Base-by-base conservation (phyloP, 148 eudicot genomes). In the Talinum fruticosum region DNA sequence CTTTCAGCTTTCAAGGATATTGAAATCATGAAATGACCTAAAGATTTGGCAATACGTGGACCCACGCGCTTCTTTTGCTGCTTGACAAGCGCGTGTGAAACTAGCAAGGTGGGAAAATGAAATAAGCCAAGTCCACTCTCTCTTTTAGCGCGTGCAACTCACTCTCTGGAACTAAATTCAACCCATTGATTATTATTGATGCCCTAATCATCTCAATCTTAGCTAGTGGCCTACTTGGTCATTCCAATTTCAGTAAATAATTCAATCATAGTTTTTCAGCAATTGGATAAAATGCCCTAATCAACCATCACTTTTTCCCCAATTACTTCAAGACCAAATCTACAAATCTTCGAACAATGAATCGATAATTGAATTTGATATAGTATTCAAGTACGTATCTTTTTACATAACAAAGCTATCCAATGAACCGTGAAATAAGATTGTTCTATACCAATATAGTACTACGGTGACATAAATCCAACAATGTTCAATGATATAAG, bases 1-100 rank as follows among this genome's bases (percentile, higher is more conserved):
- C 81, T 78, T 73, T 82, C 85, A 82, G 79, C 85, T 79, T 78
- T 82, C 62, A 59, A 38, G 51, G 66, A 82, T 71, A 14, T 36
- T 33, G 62, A 80, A 26, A 41, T 67, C 32, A 62, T 62, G 54
- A 82, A 53, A 78, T 70, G 81, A 78, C 71, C 49, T 38, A 75
- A 72, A 68, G 69, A 28, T 83, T 53, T 53, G 12, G 80, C 68
- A 53, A n/a, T 13, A 76, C 38, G 82, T 76, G 80, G 82, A n/a
- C 51, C 85, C 74, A 79, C 75, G 74, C 77, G 71, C 82, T 79
- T 53, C 12, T 65, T 32, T 71, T 64, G 32, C 78, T 51, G 47
- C 54, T 59, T 73, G 68, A 34, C 64, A 51, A 75, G 74, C 71
- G 82, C 80, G 82, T 82, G 82, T 64, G 66, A 74, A 36, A 62